A percentile compares a stretch with the other conserved stretches of the same genome.
phyloP scores from a whole-genome alignment of 768 basidiomycete genomes.

The Macrocybe gigantea region DNA sequence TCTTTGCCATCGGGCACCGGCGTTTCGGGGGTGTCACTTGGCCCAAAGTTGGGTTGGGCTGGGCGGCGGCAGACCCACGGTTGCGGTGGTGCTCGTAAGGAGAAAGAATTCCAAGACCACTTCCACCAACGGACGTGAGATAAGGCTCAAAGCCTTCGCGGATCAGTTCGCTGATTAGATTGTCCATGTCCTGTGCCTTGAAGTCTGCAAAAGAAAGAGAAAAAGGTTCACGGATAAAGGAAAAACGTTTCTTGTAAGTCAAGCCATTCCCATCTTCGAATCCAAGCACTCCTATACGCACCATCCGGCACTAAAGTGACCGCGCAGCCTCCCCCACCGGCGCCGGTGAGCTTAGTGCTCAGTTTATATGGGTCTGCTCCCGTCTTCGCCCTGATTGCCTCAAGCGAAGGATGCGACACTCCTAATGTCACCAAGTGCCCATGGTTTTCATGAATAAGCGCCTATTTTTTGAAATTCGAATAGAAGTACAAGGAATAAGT shows the following conservation, averaged over 20 bases:
- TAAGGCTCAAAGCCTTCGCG: constrained; percentile 74
- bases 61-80: constrained; percentile 19
- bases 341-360: constrained; percentile 94
- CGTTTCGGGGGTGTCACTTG: constrained; percentile 46
- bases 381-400: constrained; percentile 73
- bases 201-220: constrained; percentile 50
- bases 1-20: constrained; percentile 26
- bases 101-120: constrained; percentile 82
- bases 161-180: constrained; percentile 55
- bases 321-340: constrained; percentile 97
- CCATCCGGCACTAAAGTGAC: constrained; percentile 94
- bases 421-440: constrained; percentile 74
- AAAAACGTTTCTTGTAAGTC: background rate
- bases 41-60: constrained; percentile 19
- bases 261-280: background rate
- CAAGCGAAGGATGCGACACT: constrained; percentile 87
- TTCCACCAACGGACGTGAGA: constrained; percentile 89
- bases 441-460: constrained; percentile 88
- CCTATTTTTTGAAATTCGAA: constrained; percentile 33
- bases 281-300: constrained; percentile 28
- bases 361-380: constrained; percentile 57
- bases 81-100: constrained; percentile 43
- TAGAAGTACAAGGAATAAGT: background rate
- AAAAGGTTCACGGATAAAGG: constrained; percentile 1
- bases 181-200: constrained; percentile 46